Evolutionary conservation across 2,329 filamentous ascomycete genomes (phyloP).

Genomic region (Parascedosporium putredinis): DNA sequence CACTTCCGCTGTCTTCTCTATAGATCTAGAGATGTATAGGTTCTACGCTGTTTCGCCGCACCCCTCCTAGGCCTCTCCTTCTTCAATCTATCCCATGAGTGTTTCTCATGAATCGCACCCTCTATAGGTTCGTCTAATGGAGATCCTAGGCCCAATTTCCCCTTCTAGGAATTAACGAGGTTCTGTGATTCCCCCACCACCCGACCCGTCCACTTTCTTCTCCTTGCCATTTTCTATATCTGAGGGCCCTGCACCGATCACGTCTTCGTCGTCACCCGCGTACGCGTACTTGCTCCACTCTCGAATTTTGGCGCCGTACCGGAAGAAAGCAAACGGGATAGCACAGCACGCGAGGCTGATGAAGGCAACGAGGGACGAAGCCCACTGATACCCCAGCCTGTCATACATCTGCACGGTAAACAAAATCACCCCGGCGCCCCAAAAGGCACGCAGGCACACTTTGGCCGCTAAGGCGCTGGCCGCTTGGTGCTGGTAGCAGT

Average conservation of each 20-base stretch:
- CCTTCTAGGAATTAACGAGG: not conserved
- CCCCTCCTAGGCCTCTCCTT: too few species aligned
- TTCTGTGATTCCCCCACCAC: not conserved
- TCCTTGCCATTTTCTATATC: not conserved
- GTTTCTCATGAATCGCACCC: too few species aligned
- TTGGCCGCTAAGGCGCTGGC: slow-evolving; percentile 66
- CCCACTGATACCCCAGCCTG: slow-evolving; percentile 64
- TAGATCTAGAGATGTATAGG: not conserved
- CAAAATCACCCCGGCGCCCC: slow-evolving; percentile 63
- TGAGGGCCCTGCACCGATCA: not conserved
- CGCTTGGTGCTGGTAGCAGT: slow-evolving; percentile 64
- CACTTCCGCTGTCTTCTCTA: not conserved
- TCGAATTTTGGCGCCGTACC: slow-evolving; percentile 41
- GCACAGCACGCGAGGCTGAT: slow-evolving; percentile 61
- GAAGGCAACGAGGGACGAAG: slow-evolving; percentile 62
- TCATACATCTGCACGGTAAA: slow-evolving; percentile 54
- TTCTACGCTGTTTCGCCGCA: not conserved
- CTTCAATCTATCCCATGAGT: not conserved
- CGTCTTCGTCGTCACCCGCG: not conserved
- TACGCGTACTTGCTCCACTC: slow-evolving; percentile 7
- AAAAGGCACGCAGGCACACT: slow-evolving; percentile 59
- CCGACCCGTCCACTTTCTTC: not conserved
- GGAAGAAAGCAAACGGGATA: slow-evolving; percentile 67
- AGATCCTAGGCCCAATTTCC: too few species aligned
- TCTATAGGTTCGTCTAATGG: too few species aligned